A percentile compares a stretch with the other conserved stretches of the same genome.
Evolutionary conservation across 2,329 filamentous ascomycete genomes (phyloP).

Genomic region (Talaromyces islandicus): DNA sequence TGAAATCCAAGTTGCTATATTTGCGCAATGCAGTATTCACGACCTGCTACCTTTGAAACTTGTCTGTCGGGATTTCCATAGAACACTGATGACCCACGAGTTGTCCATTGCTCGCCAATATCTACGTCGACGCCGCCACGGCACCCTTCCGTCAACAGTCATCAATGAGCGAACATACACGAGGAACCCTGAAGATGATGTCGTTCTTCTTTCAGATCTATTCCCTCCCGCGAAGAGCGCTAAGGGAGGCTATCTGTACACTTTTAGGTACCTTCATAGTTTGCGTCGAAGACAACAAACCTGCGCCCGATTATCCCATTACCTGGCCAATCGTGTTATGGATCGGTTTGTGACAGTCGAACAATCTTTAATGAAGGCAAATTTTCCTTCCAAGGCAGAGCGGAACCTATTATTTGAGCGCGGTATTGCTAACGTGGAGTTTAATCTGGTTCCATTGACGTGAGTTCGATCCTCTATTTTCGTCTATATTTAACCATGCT

Average conservation of each 20-base stretch:
- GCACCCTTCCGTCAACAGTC: conserved; percentile 35
- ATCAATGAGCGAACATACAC: conserved; percentile 31
- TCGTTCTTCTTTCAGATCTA: conserved; percentile 37
- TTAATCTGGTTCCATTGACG: conserved; percentile 37
- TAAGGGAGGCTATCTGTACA: conserved; percentile 32
- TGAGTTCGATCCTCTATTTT: conserved; percentile 17
- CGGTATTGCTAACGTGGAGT: conserved; percentile 29
- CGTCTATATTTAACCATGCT: not conserved
- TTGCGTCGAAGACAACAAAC: conserved; percentile 32
- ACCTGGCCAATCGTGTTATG: conserved; percentile 37
- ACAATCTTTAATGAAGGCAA: conserved; percentile 23
- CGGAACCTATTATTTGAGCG: conserved; percentile 28
- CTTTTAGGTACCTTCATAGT: conserved; percentile 34
- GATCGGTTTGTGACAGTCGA: conserved; percentile 31
- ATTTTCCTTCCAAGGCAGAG: conserved; percentile 27
- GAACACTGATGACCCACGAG: conserved; percentile 32
- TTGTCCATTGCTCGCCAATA: conserved; percentile 36
- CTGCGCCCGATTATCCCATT: conserved; percentile 34
- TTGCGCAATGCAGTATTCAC: conserved; percentile 32
- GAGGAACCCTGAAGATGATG: conserved; percentile 37
- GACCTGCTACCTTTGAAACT: conserved; percentile 33
- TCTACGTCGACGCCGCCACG: conserved; percentile 35
- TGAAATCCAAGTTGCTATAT: conserved; percentile 37
- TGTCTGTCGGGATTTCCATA: conserved; percentile 32
- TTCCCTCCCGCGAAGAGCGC: conserved; percentile 34